phyloP scores from a whole-genome alignment of 2,329 filamentous ascomycete genomes.

The Trichoderma simmonsii region DNA sequence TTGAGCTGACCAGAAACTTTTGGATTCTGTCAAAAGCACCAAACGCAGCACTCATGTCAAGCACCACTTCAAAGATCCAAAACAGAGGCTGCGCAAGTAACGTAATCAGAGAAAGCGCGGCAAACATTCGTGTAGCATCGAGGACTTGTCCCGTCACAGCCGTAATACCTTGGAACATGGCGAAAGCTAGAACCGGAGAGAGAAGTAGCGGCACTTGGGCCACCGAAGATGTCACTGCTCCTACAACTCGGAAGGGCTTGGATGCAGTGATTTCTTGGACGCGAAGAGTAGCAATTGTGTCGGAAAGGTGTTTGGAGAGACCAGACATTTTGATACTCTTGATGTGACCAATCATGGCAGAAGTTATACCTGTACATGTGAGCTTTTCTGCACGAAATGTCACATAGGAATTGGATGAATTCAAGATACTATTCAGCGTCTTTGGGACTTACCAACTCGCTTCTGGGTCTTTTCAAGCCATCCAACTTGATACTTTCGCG shows the following conservation, averaged over 20 bases:
- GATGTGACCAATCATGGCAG: conserved; percentile 37
- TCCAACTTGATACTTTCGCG: conserved; percentile 29
- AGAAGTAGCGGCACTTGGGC: conserved; percentile 34
- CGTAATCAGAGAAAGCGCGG: conserved; percentile 40
- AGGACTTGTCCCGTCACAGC: conserved; percentile 28
- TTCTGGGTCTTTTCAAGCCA: conserved; percentile 23
- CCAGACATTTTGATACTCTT: conserved; percentile 44
- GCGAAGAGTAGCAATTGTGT: conserved; percentile 31
- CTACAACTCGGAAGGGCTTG: conserved; percentile 33
- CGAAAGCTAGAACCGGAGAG: conserved; percentile 39
- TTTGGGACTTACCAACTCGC: conserved; percentile 26
- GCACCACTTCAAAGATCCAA: conserved; percentile 37
- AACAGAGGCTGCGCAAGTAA: conserved; percentile 39
- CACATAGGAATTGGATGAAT: not conserved
- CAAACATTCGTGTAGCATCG: conserved; percentile 38
- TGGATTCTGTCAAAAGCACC: conserved; percentile 43
- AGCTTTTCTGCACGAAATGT: rapidly evolving
- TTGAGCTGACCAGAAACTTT: conserved; percentile 31
- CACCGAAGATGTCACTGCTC: conserved; percentile 35
- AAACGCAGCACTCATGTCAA: conserved; percentile 36
- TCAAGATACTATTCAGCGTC: not conserved
- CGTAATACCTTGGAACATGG: conserved; percentile 34
- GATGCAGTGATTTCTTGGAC: conserved; percentile 32
- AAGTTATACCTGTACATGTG: conserved; percentile 27
- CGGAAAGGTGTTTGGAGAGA: conserved; percentile 31